These are phyloP conservation scores for Ajuga reptans DNA, from an alignment of 305 asterid species.

Conservation along the genomic window DNA sequence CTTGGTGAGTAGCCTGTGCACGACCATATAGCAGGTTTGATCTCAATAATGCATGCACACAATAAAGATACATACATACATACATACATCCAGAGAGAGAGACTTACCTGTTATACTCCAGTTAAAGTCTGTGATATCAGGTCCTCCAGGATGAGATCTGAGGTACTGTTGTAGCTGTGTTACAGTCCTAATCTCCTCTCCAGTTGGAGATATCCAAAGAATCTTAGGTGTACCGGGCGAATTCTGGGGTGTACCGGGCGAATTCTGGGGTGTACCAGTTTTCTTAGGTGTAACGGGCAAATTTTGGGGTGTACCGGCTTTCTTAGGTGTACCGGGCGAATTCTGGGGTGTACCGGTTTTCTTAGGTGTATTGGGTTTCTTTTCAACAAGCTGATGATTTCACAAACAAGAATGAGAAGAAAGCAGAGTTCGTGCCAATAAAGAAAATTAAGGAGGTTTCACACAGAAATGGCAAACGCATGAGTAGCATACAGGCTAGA, in stretches of 20 bases:
- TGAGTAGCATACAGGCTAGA: background rate
- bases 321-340: no score
- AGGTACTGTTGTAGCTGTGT: slow-evolving; percentile 56
- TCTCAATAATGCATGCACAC: background rate
- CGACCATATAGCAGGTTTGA: slow-evolving; percentile 12
- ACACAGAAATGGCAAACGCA: background rate
- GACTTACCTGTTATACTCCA: slow-evolving; percentile 52
- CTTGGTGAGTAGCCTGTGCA: slow-evolving; percentile 54
- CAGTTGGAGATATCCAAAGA: slow-evolving; percentile 47
- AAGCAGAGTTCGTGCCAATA: background rate
- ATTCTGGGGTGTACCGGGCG: no score
- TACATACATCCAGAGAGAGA: background rate
- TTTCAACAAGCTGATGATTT: slow-evolving; percentile 39
- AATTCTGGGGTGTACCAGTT: no score
- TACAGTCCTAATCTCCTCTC: slow-evolving; percentile 57
- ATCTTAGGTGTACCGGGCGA: no score
- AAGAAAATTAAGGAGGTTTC: no score
- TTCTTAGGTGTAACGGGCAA: no score
- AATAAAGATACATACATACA: background rate
- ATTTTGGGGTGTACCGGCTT: no score
- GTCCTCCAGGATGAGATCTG: slow-evolving; percentile 59
- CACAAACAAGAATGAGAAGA: slow-evolving; percentile 3
- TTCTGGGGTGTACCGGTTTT: slow-evolving; percentile 38
- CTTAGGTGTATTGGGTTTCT: slow-evolving; percentile 37
- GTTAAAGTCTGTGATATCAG: slow-evolving; percentile 44